Conservation (phyloP, 1,139 yeast genomes). For the Geotrichum carabidarum region DNA sequence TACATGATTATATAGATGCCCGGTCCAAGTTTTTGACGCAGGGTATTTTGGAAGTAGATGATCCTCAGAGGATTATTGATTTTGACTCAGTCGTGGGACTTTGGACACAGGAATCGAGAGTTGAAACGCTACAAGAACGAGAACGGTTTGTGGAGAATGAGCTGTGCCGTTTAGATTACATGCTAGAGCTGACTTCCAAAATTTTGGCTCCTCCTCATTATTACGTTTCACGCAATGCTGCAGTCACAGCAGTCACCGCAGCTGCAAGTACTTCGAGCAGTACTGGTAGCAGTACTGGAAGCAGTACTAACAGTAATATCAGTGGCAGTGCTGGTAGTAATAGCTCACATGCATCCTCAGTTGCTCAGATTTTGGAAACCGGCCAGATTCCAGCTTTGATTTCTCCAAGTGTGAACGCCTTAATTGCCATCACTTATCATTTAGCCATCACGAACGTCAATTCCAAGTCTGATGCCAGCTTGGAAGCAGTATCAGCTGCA, state of each 20-base stretch:
- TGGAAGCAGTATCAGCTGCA: not conserved
- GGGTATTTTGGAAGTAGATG: constrained; percentile 22
- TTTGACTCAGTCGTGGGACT: constrained; percentile 22
- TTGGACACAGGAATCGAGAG: constrained; percentile 23
- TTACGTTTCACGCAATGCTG: constrained; percentile 21
- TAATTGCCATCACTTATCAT: constrained; percentile 20
- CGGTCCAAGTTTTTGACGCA: constrained; percentile 25
- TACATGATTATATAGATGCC: constrained; percentile 25
- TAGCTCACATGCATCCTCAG: constrained; percentile 6
- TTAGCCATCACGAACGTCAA: constrained; percentile 7
- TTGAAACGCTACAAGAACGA: constrained; percentile 20
- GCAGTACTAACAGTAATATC: not conserved
- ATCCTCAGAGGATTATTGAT: constrained; percentile 22
- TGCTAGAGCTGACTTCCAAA: constrained; percentile 24
- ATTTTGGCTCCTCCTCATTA: constrained; percentile 24
- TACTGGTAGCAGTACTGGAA: not conserved
- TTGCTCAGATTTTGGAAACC: constrained; percentile 20
- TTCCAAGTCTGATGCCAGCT: not conserved
- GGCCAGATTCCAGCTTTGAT: constrained; percentile 25
- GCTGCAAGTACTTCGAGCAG: not conserved
- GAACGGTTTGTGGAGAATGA: constrained; percentile 20
- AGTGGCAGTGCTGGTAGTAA: not conserved
- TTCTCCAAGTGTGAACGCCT: constrained; percentile 23
- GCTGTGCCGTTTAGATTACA: constrained; percentile 17
- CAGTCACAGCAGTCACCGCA: constrained; percentile 3